phyloP scores from a whole-genome alignment of 768 basidiomycete genomes.

The Tricholoma flavovirens region DNA sequence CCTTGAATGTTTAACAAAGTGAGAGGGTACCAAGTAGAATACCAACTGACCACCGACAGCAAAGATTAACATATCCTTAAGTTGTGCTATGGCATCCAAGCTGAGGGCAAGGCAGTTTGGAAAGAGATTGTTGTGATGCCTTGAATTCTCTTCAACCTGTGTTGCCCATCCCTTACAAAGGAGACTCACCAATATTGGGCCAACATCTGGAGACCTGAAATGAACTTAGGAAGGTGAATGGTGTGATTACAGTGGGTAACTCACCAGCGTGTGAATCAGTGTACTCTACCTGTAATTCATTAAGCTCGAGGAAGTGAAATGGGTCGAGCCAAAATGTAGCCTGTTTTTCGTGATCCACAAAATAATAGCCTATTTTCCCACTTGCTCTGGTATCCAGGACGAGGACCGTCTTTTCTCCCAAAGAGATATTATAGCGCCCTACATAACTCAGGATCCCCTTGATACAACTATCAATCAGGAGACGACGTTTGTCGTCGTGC shows the following conservation, averaged over 20 bases:
- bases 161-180: not conserved
- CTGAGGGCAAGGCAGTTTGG: not conserved
- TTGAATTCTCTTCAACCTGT: not conserved
- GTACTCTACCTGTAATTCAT: slow-evolving; percentile 1
- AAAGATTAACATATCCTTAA: slow-evolving; percentile 2
- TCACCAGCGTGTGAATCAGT: not conserved
- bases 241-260: not conserved
- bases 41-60: not conserved
- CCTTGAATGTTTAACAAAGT: not conserved
- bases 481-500: not conserved
- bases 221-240: not conserved
- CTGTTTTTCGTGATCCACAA: slow-evolving; percentile 5
- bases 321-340: slow-evolving; percentile 4
- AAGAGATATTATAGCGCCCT: not conserved
- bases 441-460: not conserved
- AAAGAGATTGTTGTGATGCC: slow-evolving; percentile 6
- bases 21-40: too few species aligned
- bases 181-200: slow-evolving; percentile 4
- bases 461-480: not conserved
- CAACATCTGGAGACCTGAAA: not conserved
- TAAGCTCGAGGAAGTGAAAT: not conserved
- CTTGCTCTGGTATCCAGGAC: not conserved
- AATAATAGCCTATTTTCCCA: slow-evolving; percentile 5
- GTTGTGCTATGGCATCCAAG: not conserved
- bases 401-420: not conserved